Evolutionary conservation across 169 alveolate species (phyloP).

Genomic region (Eimeria sp.): DNA sequence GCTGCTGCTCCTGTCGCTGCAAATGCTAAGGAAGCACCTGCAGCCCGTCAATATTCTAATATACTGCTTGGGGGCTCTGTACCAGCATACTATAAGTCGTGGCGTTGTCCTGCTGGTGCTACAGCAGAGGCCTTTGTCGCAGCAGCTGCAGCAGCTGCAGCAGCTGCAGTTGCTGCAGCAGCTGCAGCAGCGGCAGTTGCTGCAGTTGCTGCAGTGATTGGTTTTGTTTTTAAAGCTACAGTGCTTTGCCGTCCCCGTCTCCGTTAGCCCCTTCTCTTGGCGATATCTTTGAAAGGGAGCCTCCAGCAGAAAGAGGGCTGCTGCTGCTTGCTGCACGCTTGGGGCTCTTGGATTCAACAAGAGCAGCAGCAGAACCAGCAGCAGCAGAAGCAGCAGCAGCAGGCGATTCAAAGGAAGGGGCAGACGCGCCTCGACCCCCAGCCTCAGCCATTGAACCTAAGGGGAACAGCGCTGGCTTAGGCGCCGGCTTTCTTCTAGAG

Average conservation of each 20-base stretch:
- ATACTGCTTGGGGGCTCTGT: not conserved
- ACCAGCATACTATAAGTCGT: not conserved
- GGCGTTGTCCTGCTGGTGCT: not conserved
- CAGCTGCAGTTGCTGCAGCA: conserved; percentile 4
- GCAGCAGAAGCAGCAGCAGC: conserved; percentile 53
- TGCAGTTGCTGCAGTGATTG: not conserved
- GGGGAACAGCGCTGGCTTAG: conserved; percentile 32
- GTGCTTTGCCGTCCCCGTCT: not conserved
- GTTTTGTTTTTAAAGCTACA: conserved; percentile 4
- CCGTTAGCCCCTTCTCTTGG: not conserved
- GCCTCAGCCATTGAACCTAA: conserved; percentile 65
- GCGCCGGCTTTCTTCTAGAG: conserved; percentile 51
- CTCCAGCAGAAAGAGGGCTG: conserved; percentile 26
- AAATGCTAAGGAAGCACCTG: not conserved
- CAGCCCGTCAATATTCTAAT: not conserved
- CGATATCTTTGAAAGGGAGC: not conserved
- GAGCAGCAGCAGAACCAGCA: conserved; percentile 28
- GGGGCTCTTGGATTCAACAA: not conserved
- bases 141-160: not conserved
- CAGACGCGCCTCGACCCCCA: not conserved
- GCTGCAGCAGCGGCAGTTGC: conserved; percentile 1
- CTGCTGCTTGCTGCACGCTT: conserved; percentile 49
- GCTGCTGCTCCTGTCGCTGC: conserved; percentile 10
- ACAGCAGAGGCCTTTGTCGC: not conserved
- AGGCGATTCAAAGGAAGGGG: not conserved